A percentile compares a stretch with the other conserved stretches of the same genome.
phyloP scores from a whole-genome alignment of 148 eudicot genomes.

The Cornus kousa region DNA sequence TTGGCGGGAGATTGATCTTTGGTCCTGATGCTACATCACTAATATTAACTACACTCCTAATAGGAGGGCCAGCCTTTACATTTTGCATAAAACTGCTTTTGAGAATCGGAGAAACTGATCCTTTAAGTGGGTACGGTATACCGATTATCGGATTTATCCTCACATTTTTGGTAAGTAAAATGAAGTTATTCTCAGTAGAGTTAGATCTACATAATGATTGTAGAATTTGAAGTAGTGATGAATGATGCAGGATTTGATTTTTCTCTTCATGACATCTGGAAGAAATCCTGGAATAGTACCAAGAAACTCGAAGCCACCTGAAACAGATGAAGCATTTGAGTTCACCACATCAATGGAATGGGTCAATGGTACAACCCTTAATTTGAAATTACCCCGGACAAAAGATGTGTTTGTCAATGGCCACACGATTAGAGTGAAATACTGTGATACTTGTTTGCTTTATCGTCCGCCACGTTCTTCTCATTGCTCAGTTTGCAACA shows the following conservation, averaged over 20 bases:
- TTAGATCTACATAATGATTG: not conserved
- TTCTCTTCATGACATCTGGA: constrained; percentile 64
- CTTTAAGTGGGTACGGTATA: constrained; percentile 48
- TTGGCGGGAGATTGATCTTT: constrained; percentile 88
- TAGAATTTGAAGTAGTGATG: not conserved
- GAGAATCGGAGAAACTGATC: constrained; percentile 42
- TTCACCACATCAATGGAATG: constrained; percentile 48
- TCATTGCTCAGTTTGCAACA: constrained; percentile 94
- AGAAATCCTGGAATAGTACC: constrained; percentile 92
- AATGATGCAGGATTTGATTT: constrained; percentile 55
- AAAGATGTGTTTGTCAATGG: constrained; percentile 73
- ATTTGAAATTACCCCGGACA: constrained; percentile 57
- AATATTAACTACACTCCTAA: constrained; percentile 53
- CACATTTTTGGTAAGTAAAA: constrained; percentile 53
- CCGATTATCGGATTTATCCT: constrained; percentile 54
- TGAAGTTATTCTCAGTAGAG: constrained; percentile 13
- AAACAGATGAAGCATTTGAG: constrained; percentile 35
- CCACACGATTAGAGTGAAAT: constrained; percentile 65
- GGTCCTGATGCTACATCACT: constrained; percentile 83
- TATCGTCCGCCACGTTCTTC: constrained; percentile 92
- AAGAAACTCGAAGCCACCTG: constrained; percentile 48
- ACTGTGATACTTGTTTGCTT: constrained; percentile 78
- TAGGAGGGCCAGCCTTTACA: constrained; percentile 65
- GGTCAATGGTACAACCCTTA: constrained; percentile 33
- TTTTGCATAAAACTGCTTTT: constrained; percentile 63